Base-by-base conservation (phyloP, 805 yeast genomes). In the Yarrowia osloensis region DNA sequence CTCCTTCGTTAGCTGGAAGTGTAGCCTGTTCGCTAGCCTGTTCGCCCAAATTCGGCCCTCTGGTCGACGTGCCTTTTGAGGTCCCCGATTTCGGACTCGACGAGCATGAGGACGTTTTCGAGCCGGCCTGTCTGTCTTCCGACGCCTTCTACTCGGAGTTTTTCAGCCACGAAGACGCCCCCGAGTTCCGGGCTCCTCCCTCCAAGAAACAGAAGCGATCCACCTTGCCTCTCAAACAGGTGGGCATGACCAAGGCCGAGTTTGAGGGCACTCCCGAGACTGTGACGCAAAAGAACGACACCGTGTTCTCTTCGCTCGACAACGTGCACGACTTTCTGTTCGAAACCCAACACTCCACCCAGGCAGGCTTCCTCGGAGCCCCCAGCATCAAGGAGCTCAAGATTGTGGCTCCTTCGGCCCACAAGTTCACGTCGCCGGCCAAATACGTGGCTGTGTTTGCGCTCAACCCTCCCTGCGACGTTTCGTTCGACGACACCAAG, bases 391-490 rank as follows among this genome's bases (percentile, higher is more conserved):
- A 40, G 31, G 63, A 57, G 19, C 13, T 57, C 35, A 57, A 57
- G 63, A 28, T 57, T 7, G 63, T 57, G n/a, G 33, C 49, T 5
- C 63, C 63, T 15, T 28, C 37, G 1, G 42, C 49, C 19, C 19
- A 17, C 49, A 57, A 57, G 49, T 57, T 57, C 63, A 57, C 63
- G 15, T 57, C 63, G 15, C 63, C 63, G 2, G 63, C 63, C 9
- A 57, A 40, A 19, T 57, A 57, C 49, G 63, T 57, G 26, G 49
- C 49, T 12, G 63, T 57, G 4, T 57, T 57, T n/a, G 63, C 63
- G 5, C 28, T 57, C 22, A 57, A 57, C 21, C 49, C 63, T 11
- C 63, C 63, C 21, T 39, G 49, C 8, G 19, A 26, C n/a, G 42
- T 40, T 9, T 19, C 35, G 8, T 57, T 57, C 21, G 63, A 57